These are phyloP conservation scores for Vitellaria paradoxa DNA, from an alignment of 179 eudicot genomes.

Conservation along the genomic window DNA sequence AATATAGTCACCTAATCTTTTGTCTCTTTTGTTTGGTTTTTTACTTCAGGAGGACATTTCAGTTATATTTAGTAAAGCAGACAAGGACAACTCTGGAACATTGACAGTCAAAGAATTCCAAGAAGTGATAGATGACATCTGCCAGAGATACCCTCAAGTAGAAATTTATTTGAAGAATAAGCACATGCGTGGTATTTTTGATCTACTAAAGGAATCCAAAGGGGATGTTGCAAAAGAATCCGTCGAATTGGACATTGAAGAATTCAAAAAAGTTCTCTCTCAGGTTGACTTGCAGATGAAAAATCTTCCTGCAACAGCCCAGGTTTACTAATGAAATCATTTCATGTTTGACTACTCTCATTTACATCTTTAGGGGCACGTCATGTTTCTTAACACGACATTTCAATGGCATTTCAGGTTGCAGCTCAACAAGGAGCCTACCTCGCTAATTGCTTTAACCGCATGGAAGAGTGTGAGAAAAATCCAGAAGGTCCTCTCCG, in stretches of 20 bases:
- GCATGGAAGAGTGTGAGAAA: constrained; percentile 74
- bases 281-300: constrained; percentile 92
- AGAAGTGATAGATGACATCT: constrained; percentile 62
- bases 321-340: constrained; percentile 36
- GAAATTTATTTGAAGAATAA: constrained; percentile 73
- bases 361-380: background rate
- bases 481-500: constrained; percentile 94
- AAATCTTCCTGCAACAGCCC: constrained; percentile 97
- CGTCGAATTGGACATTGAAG: constrained; percentile 74
- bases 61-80: constrained; percentile 76
- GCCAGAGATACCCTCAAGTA: constrained; percentile 83
- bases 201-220: constrained; percentile 64
- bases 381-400: constrained; percentile 1
- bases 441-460: constrained; percentile 90
- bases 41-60: constrained; percentile 64
- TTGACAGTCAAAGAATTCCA: constrained; percentile 80
- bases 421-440: constrained; percentile 93
- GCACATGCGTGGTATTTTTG: constrained; percentile 59
- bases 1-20: background rate
- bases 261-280: constrained; percentile 75
- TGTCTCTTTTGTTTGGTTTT: background rate
- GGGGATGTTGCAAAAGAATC: constrained; percentile 66
- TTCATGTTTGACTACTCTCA: background rate
- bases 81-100: constrained; percentile 86
- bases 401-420: constrained; percentile 46